phyloP scores from a whole-genome alignment of 2,329 filamentous ascomycete genomes.

The Penicillium sp. region DNA sequence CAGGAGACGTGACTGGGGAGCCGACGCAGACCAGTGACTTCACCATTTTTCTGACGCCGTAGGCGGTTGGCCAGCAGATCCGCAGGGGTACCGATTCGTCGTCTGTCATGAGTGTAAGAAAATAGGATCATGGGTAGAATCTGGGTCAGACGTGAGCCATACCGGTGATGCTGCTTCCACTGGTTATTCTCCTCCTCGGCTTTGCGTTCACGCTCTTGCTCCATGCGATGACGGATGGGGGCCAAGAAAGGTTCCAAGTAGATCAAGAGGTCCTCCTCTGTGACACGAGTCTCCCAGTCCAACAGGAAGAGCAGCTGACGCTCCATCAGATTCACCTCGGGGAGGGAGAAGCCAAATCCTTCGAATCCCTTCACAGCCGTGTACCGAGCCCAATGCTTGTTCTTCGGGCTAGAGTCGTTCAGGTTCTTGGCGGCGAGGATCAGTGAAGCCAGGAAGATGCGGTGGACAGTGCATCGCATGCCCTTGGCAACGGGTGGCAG shows the following conservation, averaged over 20 bases:
- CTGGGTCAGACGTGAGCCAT: conserved; percentile 26
- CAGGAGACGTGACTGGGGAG: conserved; percentile 34
- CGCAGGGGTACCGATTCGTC: conserved; percentile 37
- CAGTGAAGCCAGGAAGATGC: conserved; percentile 80
- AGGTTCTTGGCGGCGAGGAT: conserved; percentile 88
- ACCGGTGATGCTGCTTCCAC: conserved; percentile 35
- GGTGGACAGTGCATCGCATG: conserved; percentile 92
- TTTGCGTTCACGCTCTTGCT: conserved; percentile 55
- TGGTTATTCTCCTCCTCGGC: conserved; percentile 41
- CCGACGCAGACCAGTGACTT: conserved; percentile 25
- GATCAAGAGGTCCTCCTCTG: conserved; percentile 78
- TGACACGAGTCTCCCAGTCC: conserved; percentile 90
- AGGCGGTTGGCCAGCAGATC: conserved; percentile 39
- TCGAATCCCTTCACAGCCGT: conserved; percentile 72
- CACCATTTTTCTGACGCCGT: conserved; percentile 35
- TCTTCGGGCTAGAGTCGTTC: conserved; percentile 98
- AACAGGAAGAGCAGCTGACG: conserved; percentile 94
- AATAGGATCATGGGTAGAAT: background rate
- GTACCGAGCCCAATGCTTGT: conserved; percentile 99
- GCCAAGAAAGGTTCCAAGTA: conserved; percentile 87
- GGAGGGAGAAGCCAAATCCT: conserved; percentile 86
- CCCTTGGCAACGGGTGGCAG: conserved; percentile 95
- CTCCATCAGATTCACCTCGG: conserved; percentile 99
- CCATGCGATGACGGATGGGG: conserved; percentile 68
- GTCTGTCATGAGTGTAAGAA: conserved; percentile 18